Evolutionary conservation across 1,139 yeast genomes (phyloP).

Genomic region (Kodamaea derodonti): DNA sequence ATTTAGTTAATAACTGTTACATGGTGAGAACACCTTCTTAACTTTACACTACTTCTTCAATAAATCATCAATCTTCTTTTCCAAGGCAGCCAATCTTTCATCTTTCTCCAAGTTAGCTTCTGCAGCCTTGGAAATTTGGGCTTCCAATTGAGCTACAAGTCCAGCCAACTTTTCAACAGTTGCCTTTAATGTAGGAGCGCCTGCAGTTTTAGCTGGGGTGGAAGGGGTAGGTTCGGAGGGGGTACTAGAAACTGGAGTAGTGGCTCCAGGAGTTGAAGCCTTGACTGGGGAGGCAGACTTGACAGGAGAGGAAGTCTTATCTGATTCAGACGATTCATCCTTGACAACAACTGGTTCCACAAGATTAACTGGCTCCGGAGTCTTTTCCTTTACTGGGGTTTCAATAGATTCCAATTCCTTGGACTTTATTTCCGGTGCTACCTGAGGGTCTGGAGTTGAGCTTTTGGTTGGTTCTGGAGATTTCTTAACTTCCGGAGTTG

Average conservation of each 20-base stretch:
- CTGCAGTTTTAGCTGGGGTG: conserved; percentile 27
- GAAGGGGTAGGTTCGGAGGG: conserved; percentile 11
- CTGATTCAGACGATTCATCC: not conserved
- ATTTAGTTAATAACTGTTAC: not conserved
- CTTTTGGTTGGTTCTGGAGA: conserved; percentile 11
- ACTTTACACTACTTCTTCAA: conserved; percentile 17
- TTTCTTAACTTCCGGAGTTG: conserved; percentile 9
- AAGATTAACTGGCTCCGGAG: conserved; percentile 6
- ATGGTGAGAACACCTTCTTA: not conserved
- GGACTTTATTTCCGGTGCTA: not conserved
- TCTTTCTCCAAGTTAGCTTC: conserved; percentile 60
- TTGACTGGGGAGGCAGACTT: not conserved
- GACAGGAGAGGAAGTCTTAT: not conserved
- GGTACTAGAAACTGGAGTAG: conserved; percentile 9
- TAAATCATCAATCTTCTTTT: conserved; percentile 38
- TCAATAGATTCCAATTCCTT: not conserved
- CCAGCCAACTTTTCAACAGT: conserved; percentile 63
- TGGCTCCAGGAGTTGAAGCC: conserved; percentile 9
- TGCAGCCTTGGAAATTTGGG: conserved; percentile 48
- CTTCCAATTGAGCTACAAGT: conserved; percentile 54
- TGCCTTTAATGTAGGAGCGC: conserved; percentile 61
- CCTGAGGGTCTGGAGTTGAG: too few relatives aligned
- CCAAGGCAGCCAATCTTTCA: conserved; percentile 46
- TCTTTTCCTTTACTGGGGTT: conserved; percentile 7
- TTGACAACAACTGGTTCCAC: not conserved